Evolutionary conservation across 129 eudicot species (phyloP), one percentile per base, ranked within the genome.

Genomic region (Flaveria brownii): DNA sequence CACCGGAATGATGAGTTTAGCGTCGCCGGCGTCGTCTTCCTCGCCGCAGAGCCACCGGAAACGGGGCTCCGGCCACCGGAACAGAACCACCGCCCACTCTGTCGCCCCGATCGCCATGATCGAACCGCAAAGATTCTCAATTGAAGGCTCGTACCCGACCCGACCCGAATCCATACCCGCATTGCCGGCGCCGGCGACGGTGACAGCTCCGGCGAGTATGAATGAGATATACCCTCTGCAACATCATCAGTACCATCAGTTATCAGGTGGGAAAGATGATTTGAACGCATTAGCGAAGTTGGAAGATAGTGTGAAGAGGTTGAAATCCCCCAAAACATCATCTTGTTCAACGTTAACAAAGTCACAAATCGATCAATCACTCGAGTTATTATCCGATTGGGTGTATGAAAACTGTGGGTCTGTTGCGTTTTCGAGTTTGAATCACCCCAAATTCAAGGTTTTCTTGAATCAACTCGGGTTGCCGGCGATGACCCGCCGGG

Each of bases 251-350:
- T 74, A 71, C 25, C 82, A 78, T 16, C 83, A 77, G 47, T 71
- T 88, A 67, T 88, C 90, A 47, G 97, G 98, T 16, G 96, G 97
- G 20, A 88, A 82, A 77, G 96, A 93, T 70, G 98, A 90, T 84
- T 87, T 93, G 68, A 89, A 83, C 13, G 96, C 98, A 33, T 71
- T 89, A 49, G 98, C 95, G 1, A 85, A 86, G 97, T 71, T 93
- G 68, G 98, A 93, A 81, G 96, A 93, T 57, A 93, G 98, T 79
- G 92, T 93, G 22, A 93, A 93, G 73, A 86, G 86, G 71, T 68
- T 93, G 1, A 93, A 90, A 73, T 88, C 96, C n/a, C 98, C 97
- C 2, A 93, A 93, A 79, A 43, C 87, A 30, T 81, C 87, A 2
- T 88, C 92, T 10, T 85, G 84, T 56, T 87, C 82, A 62, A 81